A percentile compares a stretch with the other conserved stretches of the same genome.
Conservation (phyloP, 805 yeast genomes). For the Candida sphagnicola region DNA sequence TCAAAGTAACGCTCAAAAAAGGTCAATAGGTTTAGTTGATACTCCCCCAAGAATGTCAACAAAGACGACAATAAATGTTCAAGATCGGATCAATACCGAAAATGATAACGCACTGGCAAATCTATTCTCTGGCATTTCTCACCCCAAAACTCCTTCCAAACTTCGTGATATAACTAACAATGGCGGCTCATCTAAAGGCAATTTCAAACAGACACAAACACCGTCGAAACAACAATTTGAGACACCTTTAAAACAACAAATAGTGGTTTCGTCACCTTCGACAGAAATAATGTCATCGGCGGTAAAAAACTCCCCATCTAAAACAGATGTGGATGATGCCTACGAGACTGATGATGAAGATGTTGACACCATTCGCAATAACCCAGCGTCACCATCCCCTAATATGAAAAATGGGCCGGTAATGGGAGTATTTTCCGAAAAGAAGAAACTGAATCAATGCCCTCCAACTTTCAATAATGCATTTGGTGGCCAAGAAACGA, state of each 20-base stretch:
- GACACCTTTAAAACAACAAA: constrained; percentile 33
- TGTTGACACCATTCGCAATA: constrained; percentile 6
- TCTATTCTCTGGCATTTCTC: background rate
- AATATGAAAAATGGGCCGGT: constrained; percentile 24
- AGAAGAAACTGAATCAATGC: constrained; percentile 10
- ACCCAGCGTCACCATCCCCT: constrained; percentile 21
- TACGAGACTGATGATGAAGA: constrained; percentile 8
- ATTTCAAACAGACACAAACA: background rate
- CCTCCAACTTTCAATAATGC: background rate
- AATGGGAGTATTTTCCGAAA: constrained; percentile 38
- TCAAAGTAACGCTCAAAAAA: constrained; percentile 27
- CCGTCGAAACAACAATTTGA: constrained; percentile 13
- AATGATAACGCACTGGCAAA: constrained; percentile 9
- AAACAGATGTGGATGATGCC: constrained; percentile 4
- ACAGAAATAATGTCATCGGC: constrained; percentile 39
- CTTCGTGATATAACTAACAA: constrained; percentile 23
- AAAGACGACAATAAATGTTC: constrained; percentile 13
- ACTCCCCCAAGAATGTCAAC: constrained; percentile 33
- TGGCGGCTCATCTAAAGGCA: constrained; percentile 5
- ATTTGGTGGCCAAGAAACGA: background rate
- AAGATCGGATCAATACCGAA: constrained; percentile 14
- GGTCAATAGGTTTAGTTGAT: constrained; percentile 33
- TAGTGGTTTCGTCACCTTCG: constrained; percentile 36
- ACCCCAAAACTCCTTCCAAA: constrained; percentile 32
- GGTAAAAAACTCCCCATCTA: constrained; percentile 11